These are phyloP conservation scores for Pichia sp. DNA, from an alignment of 1,139 yeast genomes.

Conservation along the genomic window DNA sequence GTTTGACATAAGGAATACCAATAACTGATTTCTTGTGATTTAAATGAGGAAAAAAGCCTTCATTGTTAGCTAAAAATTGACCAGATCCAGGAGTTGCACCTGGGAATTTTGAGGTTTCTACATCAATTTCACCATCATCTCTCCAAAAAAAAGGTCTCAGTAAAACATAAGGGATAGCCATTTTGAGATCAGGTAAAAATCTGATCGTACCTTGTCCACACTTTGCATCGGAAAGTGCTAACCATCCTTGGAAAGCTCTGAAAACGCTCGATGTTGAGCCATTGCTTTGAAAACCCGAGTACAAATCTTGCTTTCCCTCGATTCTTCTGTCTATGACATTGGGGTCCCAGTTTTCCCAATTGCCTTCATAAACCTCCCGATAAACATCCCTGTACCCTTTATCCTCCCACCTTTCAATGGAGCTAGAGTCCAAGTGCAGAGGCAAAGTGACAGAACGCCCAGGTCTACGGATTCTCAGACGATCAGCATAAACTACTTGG, in stretches of 20 bases:
- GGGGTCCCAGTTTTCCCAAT: constrained; percentile 4
- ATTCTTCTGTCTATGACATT: constrained; percentile 1
- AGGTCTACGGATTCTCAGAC: constrained; percentile 2
- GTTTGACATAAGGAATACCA: constrained; percentile 3
- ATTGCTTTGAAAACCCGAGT: not conserved
- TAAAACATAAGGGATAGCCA: constrained; percentile 2
- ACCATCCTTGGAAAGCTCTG: constrained; percentile 2
- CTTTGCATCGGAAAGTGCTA: constrained; percentile 1
- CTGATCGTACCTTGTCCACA: constrained; percentile 3
- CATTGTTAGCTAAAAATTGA: constrained; percentile 2
- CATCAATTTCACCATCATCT: constrained; percentile 3
- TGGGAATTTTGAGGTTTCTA: constrained; percentile 2
- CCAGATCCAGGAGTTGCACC: constrained; percentile 4
- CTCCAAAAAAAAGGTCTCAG: constrained; percentile 3
- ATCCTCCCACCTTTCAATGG: constrained; percentile 4
- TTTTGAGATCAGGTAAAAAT: constrained; percentile 1
- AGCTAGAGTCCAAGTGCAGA: constrained; percentile 1
- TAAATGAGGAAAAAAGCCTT: not conserved
- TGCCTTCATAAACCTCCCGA: constrained; percentile 1
- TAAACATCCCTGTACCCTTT: constrained; percentile 3
- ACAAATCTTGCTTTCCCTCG: not conserved
- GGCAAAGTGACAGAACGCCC: constrained; percentile 1
- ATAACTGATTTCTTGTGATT: not conserved
- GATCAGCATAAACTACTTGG: constrained; percentile 4
- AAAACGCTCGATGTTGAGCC: constrained; percentile 3